Conservation (phyloP, 495 filamentous ascomycete species). For the Aspergillus asperescens region DNA sequence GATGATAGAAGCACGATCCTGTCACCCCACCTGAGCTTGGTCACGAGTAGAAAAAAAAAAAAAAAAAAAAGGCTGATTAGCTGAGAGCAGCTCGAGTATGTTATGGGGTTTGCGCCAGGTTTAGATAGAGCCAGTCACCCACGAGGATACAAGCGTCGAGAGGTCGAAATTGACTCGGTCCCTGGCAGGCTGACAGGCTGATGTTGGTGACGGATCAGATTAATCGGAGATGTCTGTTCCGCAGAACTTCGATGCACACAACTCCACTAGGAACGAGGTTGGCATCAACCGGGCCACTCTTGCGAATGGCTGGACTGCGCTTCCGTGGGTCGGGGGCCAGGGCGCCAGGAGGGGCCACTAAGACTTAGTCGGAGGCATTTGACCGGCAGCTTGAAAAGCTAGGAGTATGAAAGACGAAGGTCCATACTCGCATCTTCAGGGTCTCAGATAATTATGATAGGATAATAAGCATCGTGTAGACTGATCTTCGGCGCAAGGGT, state of each 20-base stretch:
- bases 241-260: constrained; percentile 13
- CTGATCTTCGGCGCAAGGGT: background rate
- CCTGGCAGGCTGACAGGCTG: too few species aligned
- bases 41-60: constrained; percentile 6
- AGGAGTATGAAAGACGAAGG: background rate
- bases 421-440: too few species aligned
- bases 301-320: constrained; percentile 2
- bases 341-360: constrained; percentile 9
- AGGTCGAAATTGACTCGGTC: background rate
- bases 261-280: constrained; percentile 3
- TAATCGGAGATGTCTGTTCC: constrained; percentile 21
- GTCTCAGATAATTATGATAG: too few species aligned
- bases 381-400: background rate
- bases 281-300: too few species aligned
- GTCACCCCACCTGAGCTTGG: constrained; percentile 12
- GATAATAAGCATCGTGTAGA: background rate
- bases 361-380: too few species aligned
- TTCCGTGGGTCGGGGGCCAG: constrained; percentile 10
- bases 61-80: constrained; percentile 8
- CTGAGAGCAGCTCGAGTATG: background rate
- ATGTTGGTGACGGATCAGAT: constrained; percentile 8
- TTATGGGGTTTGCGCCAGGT: background rate
- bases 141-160: background rate
- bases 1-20: constrained; percentile 14
- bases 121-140: background rate